These are phyloP conservation scores for Taxillus chinensis DNA, from an alignment of 164 flowering plant species.

Conservation along the genomic window DNA sequence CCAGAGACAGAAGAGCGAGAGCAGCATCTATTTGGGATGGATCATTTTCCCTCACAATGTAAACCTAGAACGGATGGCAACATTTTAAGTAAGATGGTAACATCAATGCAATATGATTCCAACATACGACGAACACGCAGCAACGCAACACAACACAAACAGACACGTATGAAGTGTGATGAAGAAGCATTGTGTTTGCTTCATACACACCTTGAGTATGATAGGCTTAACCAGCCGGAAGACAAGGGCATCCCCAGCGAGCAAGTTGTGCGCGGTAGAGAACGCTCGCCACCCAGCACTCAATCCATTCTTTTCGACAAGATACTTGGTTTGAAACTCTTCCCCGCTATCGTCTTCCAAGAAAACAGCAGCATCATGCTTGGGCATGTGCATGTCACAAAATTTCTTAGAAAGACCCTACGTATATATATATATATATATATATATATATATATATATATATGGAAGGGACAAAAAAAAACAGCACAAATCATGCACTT, in stretches of 20 bases:
- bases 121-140: too few species aligned
- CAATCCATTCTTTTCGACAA: constrained; percentile 20
- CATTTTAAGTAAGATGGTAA: too few species aligned
- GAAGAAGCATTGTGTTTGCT: too few species aligned
- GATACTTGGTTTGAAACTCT: constrained; percentile 20
- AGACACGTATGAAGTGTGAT: too few species aligned
- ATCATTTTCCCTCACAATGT: constrained; percentile 27
- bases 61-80: constrained; percentile 20
- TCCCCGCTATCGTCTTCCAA: constrained; percentile 28
- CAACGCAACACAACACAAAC: too few species aligned
- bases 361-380: constrained; percentile 13
- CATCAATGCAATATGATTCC: too few species aligned
- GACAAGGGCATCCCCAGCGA: constrained; percentile 29
- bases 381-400: constrained; percentile 26
- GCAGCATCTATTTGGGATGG: constrained; percentile 28
- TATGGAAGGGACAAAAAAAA: too few species aligned
- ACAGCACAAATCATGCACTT: too few species aligned
- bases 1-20: constrained; percentile 20
- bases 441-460: too few species aligned
- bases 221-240: constrained; percentile 26
- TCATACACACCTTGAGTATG: constrained; percentile 28
- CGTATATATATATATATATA: too few species aligned
- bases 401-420: constrained; percentile 24
- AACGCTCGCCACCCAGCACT: constrained; percentile 56
- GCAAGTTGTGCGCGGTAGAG: constrained; percentile 22